Percentiles rank a stretch among this genome's conserved stretches.
Evolutionary conservation across 2,329 filamentous ascomycete genomes (phyloP).

Genomic region (Curvularia hawaiiensis): DNA sequence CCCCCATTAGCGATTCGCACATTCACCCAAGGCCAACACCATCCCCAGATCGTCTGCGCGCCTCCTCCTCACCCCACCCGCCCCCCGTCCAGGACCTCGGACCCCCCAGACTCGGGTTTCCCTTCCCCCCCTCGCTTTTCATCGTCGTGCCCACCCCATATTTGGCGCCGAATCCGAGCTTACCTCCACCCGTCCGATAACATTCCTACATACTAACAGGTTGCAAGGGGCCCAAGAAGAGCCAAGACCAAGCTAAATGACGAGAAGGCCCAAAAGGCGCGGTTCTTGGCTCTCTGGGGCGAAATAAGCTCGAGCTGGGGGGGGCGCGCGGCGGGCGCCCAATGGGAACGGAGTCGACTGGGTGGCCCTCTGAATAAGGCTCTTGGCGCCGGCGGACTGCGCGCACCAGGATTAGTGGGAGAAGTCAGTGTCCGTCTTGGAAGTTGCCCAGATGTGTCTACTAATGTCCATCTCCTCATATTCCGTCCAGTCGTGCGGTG

Average conservation of each 20-base stretch:
- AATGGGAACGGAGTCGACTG: constrained; percentile 2
- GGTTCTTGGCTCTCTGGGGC: constrained; percentile 6
- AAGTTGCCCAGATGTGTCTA: constrained; percentile 21
- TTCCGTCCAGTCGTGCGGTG: constrained; percentile 23
- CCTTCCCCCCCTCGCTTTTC: no score
- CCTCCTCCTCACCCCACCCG: constrained; percentile 8
- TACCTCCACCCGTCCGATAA: constrained; percentile 9
- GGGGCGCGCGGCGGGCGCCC: background rate
- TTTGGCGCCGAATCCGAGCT: background rate
- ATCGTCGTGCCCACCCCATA: no score
- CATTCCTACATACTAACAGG: no score
- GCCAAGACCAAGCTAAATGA: constrained; percentile 9
- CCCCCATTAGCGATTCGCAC: no score
- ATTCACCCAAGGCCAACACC: no score
- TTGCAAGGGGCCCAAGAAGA: constrained; percentile 7
- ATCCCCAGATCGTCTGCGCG: background rate
- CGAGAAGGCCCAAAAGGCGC: background rate
- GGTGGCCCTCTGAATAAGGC: no score
- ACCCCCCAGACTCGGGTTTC: constrained; percentile 15
- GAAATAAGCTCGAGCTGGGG: constrained; percentile 15
- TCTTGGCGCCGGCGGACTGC: constrained; percentile 17
- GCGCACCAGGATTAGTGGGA: constrained; percentile 23
- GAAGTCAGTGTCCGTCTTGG: constrained; percentile 24
- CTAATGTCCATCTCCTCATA: no score
- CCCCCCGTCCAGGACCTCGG: background rate